phyloP scores from a whole-genome alignment of 2,329 filamentous ascomycete species.

The Tolypocladium tundrense region DNA sequence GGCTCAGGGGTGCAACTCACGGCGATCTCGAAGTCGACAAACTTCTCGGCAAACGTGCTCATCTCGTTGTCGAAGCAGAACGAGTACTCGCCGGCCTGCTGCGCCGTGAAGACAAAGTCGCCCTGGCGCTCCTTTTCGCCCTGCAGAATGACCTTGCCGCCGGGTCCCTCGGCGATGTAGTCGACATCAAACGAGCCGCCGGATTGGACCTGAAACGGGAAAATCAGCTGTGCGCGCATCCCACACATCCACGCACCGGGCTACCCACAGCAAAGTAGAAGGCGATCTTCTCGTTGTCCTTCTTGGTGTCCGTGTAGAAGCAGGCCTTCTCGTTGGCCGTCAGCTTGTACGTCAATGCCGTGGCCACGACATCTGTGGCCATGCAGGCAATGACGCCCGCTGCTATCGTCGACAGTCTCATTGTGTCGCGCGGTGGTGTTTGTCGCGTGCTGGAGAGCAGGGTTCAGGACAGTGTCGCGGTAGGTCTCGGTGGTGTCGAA shows the following conservation, averaged over 20 bases:
- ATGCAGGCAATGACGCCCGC: conserved; percentile 63
- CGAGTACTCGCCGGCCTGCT: conserved; percentile 76
- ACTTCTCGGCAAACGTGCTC: conserved; percentile 95
- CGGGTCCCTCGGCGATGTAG: conserved; percentile 77
- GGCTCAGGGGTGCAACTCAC: conserved; percentile 22
- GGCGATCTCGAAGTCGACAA: conserved; percentile 95
- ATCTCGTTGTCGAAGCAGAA: conserved; percentile 99
- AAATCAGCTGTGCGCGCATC: neutral
- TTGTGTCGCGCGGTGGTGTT: conserved; percentile 28
- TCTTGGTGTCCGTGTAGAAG: conserved; percentile 77
- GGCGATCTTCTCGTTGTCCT: conserved; percentile 77
- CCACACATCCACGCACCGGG: neutral
- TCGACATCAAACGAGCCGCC: conserved; percentile 97
- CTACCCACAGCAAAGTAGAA: conserved; percentile 92
- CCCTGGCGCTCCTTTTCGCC: conserved; percentile 89
- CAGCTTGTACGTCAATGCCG: conserved; percentile 89
- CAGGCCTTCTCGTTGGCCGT: conserved; percentile 87
- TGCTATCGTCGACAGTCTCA: conserved; percentile 55
- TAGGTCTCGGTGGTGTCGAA: conserved; percentile 2
- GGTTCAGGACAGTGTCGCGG: conserved; percentile 19
- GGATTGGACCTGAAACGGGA: conserved; percentile 69
- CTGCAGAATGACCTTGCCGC: conserved; percentile 69
- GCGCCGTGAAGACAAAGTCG: conserved; percentile 95
- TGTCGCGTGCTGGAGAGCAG: conserved; percentile 16
- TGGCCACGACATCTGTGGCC: conserved; percentile 65